These are phyloP conservation scores for Linnemannia zychae DNA, from an alignment of 192 early-diverging fungal genomes.

Conservation along the genomic window DNA sequence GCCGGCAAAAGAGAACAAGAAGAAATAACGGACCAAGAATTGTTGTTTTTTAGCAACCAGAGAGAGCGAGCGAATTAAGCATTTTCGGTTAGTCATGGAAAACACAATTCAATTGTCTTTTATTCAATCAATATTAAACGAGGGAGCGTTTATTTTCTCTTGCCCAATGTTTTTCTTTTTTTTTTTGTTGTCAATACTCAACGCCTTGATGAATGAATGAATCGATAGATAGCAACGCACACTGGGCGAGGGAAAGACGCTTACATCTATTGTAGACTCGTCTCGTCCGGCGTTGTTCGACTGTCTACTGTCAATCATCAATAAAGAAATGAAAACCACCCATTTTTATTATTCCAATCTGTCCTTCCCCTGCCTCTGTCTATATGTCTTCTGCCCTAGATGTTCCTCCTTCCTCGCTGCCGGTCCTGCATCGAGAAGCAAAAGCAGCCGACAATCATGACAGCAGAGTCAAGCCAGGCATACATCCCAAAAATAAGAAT, in stretches of 20 bases:
- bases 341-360: background rate
- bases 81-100: conserved; percentile 17
- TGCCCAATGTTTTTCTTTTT: background rate
- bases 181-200: background rate
- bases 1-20: background rate
- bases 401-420: background rate
- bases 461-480: background rate
- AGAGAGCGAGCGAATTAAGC: background rate
- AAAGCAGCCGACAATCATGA: background rate
- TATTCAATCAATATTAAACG: background rate
- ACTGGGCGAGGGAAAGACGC: background rate
- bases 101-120: background rate
- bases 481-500: background rate
- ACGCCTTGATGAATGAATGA: background rate
- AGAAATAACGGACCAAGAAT: background rate
- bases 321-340: background rate
- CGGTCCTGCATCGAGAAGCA: background rate
- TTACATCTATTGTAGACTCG: background rate
- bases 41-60: background rate
- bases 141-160: background rate
- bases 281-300: background rate
- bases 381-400: background rate
- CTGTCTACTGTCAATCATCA: background rate
- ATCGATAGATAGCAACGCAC: background rate
- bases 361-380: background rate